phyloP scores from a whole-genome alignment of 768 basidiomycete species.

The Pleurotus platypus region DNA sequence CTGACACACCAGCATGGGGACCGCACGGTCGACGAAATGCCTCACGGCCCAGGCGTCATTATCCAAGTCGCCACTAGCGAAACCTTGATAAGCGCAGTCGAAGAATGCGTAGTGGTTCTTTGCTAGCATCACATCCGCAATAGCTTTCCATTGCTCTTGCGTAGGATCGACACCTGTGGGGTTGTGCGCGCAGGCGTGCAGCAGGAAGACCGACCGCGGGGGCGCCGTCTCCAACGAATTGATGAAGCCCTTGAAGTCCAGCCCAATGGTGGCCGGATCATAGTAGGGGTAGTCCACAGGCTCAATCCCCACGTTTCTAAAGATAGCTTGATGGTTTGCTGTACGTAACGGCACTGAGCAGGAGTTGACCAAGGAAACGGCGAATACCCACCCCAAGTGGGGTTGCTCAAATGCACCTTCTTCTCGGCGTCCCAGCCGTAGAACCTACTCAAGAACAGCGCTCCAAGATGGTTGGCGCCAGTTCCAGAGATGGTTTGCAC shows the following conservation, averaged over 20 bases:
- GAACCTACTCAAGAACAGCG: conserved; percentile 79
- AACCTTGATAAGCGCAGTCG: conserved; percentile 96
- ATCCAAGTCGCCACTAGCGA: conserved; percentile 89
- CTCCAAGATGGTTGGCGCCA: conserved; percentile 92
- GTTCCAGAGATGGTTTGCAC: conserved; percentile 96
- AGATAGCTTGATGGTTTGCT: conserved; percentile 90
- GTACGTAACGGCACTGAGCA: background rate
- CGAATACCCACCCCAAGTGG: conserved; percentile 81
- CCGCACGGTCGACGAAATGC: conserved; percentile 72
- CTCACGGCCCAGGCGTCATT: conserved; percentile 90
- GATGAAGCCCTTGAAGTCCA: conserved; percentile 75
- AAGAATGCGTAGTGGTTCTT: conserved; percentile 89
- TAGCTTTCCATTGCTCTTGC: conserved; percentile 74
- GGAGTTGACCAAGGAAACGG: conserved; percentile 8
- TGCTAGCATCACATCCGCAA: conserved; percentile 68
- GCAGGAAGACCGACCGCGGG: conserved; percentile 76
- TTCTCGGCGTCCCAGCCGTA: conserved; percentile 71
- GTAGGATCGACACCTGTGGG: conserved; percentile 97
- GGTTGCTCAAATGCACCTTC: conserved; percentile 81
- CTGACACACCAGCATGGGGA: conserved; percentile 87
- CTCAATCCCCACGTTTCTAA: conserved; percentile 85
- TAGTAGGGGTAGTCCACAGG: conserved; percentile 93
- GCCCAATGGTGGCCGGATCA: conserved; percentile 82
- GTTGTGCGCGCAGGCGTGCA: conserved; percentile 96
- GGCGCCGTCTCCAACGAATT: conserved; percentile 60